Conservation (phyloP, 2,329 filamentous ascomycete species). For the Trichoderma sp. region DNA sequence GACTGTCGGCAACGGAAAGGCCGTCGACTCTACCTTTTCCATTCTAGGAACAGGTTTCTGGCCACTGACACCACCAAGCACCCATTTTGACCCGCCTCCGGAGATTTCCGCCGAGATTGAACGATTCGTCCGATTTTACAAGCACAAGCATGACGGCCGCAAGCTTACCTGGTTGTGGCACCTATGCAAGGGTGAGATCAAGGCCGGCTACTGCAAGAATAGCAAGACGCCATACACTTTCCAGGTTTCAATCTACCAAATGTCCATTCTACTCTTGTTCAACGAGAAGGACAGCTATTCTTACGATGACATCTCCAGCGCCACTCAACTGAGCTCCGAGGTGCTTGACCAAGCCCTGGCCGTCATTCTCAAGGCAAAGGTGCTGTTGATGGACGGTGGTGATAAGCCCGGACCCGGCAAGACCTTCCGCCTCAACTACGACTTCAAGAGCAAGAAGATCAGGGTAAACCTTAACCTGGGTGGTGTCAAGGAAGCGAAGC, state of each 20-base stretch:
- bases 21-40: constrained; percentile 81
- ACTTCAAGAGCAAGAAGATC: constrained; percentile 98
- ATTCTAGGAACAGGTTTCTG: constrained; percentile 96
- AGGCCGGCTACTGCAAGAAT: constrained; percentile 85
- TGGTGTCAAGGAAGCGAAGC: constrained; percentile 93
- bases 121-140: constrained; percentile 87
- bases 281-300: constrained; percentile 83
- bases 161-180: constrained; percentile 99
- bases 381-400: constrained; percentile 65
- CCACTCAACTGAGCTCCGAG: constrained; percentile 76
- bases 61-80: constrained; percentile 83
- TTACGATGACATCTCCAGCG: constrained; percentile 82
- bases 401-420: constrained; percentile 76
- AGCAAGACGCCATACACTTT: constrained; percentile 93
- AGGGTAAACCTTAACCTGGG: constrained; percentile 94
- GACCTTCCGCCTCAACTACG: constrained; percentile 80
- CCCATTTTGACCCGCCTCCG: constrained; percentile 80
- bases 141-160: constrained; percentile 91
- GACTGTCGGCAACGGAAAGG: constrained; percentile 55
- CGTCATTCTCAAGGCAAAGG: constrained; percentile 90
- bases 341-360: constrained; percentile 81
- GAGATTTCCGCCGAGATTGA: constrained; percentile 86
- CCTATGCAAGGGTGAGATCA: constrained; percentile 94
- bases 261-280: constrained; percentile 92
- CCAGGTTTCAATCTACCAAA: constrained; percentile 96